phyloP scores from a whole-genome alignment of 1,284 basidiomycete genomes.

The Cutaneotrichosporon cyanovorans region DNA sequence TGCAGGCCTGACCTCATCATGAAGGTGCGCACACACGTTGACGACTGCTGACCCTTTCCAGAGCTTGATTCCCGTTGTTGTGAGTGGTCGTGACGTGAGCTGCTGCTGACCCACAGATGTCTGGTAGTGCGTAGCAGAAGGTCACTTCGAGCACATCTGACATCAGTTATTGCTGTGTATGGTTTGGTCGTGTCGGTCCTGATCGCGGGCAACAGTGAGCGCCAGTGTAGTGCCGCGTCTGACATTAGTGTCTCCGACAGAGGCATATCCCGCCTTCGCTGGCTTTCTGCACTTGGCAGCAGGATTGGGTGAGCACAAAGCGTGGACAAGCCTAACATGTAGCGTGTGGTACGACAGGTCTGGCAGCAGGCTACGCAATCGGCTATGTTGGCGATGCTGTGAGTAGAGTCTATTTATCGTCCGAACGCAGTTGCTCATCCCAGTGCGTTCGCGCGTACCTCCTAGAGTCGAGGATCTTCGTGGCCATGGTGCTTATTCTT shows the following conservation, averaged over 20 bases:
- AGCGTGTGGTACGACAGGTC: constrained; percentile 52
- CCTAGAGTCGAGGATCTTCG: constrained; percentile 60
- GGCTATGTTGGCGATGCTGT: constrained; percentile 92
- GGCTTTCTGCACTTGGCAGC: constrained; percentile 94
- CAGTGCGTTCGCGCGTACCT: constrained; percentile 51
- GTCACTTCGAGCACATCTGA: constrained; percentile 3
- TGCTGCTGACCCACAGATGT: constrained; percentile 50
- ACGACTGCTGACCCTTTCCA: constrained; percentile 3
- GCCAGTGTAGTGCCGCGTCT: constrained; percentile 15
- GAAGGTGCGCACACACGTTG: constrained; percentile 58
- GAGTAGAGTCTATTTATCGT: constrained; percentile 33
- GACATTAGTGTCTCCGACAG: constrained; percentile 54
- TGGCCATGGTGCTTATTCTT: constrained; percentile 57
- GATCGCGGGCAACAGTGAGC: constrained; percentile 56
- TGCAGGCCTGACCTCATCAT: constrained; percentile 87
- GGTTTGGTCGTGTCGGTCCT: constrained; percentile 56
- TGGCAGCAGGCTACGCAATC: constrained; percentile 97
- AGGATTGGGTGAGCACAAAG: constrained; percentile 54
- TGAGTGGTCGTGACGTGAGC: constrained; percentile 23
- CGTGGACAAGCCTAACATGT: neutral
- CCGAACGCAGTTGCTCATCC: neutral
- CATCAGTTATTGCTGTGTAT: constrained; percentile 50
- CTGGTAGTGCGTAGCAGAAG: constrained; percentile 54
- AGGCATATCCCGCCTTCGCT: constrained; percentile 55
- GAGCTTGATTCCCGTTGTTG: constrained; percentile 56